These are phyloP conservation scores for Lecanicillium sp. DNA, from an alignment of 2,329 filamentous ascomycete species.

Conservation along the genomic window DNA sequence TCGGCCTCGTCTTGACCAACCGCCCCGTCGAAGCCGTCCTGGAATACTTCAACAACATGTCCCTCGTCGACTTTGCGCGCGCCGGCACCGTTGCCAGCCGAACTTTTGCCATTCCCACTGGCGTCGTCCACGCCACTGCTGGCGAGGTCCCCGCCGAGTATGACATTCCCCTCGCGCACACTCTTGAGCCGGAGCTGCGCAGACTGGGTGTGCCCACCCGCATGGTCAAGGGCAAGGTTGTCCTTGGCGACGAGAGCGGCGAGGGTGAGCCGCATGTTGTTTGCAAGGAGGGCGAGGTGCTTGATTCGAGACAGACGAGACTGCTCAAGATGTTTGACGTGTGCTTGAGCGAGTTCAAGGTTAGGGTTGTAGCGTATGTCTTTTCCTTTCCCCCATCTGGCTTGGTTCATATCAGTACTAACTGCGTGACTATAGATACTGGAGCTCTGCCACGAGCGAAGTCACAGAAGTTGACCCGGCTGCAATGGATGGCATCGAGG, in stretches of 20 bases:
- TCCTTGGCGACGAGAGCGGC: conserved; percentile 53
- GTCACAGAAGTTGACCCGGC: conserved; percentile 46
- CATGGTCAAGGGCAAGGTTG: conserved; percentile 80
- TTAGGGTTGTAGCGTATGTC: conserved; percentile 65
- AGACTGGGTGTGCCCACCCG: conserved; percentile 84
- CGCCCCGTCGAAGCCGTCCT: conserved; percentile 59
- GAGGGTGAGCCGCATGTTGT: conserved; percentile 57
- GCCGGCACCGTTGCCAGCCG: conserved; percentile 70
- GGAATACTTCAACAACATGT: conserved; percentile 63
- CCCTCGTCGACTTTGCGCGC: conserved; percentile 81
- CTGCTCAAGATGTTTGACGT: conserved; percentile 91
- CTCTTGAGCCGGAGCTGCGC: conserved; percentile 81
- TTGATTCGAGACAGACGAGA: conserved; percentile 89
- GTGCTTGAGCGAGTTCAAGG: conserved; percentile 81
- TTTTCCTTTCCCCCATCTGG: neutral
- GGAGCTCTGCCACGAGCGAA: conserved; percentile 49
- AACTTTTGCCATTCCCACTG: conserved; percentile 71
- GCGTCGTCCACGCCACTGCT: conserved; percentile 71
- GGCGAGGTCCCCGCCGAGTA: conserved; percentile 73
- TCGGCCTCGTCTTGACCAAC: conserved; percentile 87
- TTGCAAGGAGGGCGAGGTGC: conserved; percentile 73
- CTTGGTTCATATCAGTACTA: neutral
- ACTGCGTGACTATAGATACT: conserved; percentile 37
- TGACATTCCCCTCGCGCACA: conserved; percentile 81
- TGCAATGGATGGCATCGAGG: conserved; percentile 29